phyloP scores from a whole-genome alignment of 441 rosid genomes.

The Corymbia citriodora region DNA sequence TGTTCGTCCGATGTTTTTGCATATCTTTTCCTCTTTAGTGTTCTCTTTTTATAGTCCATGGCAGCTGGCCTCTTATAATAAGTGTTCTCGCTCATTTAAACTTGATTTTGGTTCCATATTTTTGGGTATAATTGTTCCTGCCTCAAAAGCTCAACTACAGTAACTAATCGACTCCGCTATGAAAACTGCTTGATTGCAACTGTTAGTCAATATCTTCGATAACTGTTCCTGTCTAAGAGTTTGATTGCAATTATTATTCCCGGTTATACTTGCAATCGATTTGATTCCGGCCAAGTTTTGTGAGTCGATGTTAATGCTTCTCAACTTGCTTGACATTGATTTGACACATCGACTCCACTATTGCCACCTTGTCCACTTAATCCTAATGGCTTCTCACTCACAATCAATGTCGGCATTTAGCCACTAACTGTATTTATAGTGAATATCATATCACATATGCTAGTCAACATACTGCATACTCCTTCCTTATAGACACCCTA shows the following conservation, averaged over 20 bases:
- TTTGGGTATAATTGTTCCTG: too few relatives aligned
- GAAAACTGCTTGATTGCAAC: neutral
- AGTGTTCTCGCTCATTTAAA: neutral
- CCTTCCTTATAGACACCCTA: neutral
- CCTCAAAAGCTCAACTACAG: too few relatives aligned
- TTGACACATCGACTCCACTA: neutral
- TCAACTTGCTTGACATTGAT: neutral
- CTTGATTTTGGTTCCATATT: neutral
- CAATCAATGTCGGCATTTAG: neutral
- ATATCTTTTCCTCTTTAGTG: neutral
- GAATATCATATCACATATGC: neutral
- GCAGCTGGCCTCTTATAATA: neutral
- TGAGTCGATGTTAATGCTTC: neutral
- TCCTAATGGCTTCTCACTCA: neutral
- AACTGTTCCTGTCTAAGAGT: too few relatives aligned
- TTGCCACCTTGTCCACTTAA: neutral
- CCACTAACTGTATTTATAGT: neutral
- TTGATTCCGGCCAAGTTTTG: neutral
- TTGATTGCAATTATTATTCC: neutral
- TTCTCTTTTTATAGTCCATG: neutral
- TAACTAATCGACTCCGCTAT: too few relatives aligned
- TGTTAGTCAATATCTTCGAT: neutral
- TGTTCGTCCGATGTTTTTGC: neutral
- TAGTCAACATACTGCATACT: neutral
- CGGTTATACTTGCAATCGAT: neutral